Conservation (phyloP, 305 asterid species). For the Fraxinus greggii region DNA sequence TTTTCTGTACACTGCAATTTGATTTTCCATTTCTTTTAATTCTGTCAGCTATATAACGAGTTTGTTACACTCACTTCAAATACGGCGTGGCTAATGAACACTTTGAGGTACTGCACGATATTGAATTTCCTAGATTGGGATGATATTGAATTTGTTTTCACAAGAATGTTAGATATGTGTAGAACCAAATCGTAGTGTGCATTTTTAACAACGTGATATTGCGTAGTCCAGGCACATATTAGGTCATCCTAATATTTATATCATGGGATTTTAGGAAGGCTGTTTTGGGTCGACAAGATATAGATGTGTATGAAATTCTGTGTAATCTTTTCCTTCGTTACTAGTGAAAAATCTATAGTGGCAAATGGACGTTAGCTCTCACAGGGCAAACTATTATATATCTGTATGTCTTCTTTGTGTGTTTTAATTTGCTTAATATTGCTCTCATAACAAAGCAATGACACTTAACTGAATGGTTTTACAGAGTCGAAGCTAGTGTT, state of each 20-base stretch:
- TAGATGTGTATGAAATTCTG: not conserved
- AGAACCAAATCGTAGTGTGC: not conserved
- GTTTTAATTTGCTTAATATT: not conserved
- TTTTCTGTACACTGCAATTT: too few species aligned
- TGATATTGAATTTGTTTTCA: not conserved
- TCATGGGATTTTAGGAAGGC: not conserved
- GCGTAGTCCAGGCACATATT: not conserved
- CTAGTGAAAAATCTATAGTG: not conserved
- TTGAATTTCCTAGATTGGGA: not conserved
- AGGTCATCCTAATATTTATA: not conserved
- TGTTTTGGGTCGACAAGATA: not conserved
- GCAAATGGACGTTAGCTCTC: not conserved
- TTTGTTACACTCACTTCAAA: constrained; percentile 50
- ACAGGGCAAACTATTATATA: not conserved
- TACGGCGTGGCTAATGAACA: constrained; percentile 65
- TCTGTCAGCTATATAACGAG: too few species aligned
- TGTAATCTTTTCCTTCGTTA: not conserved
- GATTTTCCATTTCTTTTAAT: too few species aligned
- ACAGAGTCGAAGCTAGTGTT: not conserved
- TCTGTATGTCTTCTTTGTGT: not conserved
- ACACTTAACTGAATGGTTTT: not conserved
- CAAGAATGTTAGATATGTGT: not conserved
- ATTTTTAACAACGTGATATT: not conserved
- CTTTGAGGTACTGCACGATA: constrained; percentile 44
- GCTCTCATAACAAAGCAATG: not conserved